Conservation (phyloP, 352 stramenopile species). For the Blastocystis sp. region DNA sequence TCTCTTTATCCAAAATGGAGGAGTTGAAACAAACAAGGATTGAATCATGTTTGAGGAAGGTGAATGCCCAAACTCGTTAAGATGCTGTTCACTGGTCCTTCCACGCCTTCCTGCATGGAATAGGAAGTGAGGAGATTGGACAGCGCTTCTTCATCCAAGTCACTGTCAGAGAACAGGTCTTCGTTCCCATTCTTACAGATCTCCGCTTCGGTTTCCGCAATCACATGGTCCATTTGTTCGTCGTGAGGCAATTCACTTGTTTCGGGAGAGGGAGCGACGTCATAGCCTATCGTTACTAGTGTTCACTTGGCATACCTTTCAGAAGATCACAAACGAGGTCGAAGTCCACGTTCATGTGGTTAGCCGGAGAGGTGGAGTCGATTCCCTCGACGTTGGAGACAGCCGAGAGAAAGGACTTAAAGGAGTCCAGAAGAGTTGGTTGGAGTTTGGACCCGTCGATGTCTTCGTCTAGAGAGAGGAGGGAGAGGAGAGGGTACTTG, state of each 20-base stretch:
- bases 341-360: neutral
- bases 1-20: neutral
- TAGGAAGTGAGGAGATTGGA: slow-evolving; percentile 9
- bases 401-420: slow-evolving; percentile 8
- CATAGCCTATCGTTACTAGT: neutral
- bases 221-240: no score
- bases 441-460: neutral
- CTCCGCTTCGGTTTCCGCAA: no score
- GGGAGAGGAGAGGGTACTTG: neutral
- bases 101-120: neutral
- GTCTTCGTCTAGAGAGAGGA: neutral
- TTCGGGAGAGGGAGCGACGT: no score
- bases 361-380: neutral
- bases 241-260: no score
- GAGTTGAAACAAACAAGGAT: neutral
- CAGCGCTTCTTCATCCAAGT: neutral
- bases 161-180: neutral
- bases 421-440: neutral
- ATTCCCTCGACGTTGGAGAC: slow-evolving; percentile 31
- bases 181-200: no score
- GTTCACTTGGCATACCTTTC: neutral
- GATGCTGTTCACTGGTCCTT: slow-evolving; percentile 11
- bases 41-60: neutral
- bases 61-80: slow-evolving; percentile 1
- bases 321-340: neutral